A percentile compares a stretch with the other conserved stretches of the same genome.
These are phyloP conservation scores for Kazachstania kunashirensis DNA, from an alignment of 805 yeast species.

Conservation along the genomic window DNA sequence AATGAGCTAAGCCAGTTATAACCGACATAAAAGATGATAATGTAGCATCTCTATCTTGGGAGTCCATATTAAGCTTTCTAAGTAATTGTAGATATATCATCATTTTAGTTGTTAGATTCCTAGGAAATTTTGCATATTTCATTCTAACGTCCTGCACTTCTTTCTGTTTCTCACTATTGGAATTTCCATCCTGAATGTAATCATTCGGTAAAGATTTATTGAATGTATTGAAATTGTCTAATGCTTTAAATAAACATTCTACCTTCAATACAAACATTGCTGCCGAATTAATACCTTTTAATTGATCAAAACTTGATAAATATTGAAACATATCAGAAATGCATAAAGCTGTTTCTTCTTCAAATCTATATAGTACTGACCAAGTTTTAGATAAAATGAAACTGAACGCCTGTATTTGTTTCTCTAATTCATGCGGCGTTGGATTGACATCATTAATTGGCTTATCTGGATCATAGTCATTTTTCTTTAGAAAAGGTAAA, in stretches of 20 bases:
- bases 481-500: conserved; percentile 27
- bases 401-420: conserved; percentile 59
- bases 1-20: conserved; percentile 88
- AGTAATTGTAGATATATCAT: conserved; percentile 81
- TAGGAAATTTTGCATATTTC: conserved; percentile 46
- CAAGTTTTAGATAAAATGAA: conserved; percentile 56
- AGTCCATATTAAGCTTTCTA: conserved; percentile 44
- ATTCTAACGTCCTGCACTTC: conserved; percentile 4
- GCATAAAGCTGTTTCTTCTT: conserved; percentile 80
- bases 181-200: background rate
- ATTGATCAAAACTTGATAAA: conserved; percentile 65
- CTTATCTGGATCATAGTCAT: conserved; percentile 16
- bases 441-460: conserved; percentile 29
- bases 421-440: conserved; percentile 40
- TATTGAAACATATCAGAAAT: conserved; percentile 85
- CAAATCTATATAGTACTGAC: conserved; percentile 79
- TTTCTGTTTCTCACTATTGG: background rate
- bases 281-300: conserved; percentile 57
- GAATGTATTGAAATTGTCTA: conserved; percentile 41
- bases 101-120: conserved; percentile 78
- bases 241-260: conserved; percentile 66
- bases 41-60: conserved; percentile 23
- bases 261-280: conserved; percentile 63
- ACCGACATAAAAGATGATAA: conserved; percentile 63
- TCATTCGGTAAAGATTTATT: conserved; percentile 1